These are phyloP conservation scores for Coemansia sp. DNA, from an alignment of 192 early-diverging fungal species.

Conservation along the genomic window DNA sequence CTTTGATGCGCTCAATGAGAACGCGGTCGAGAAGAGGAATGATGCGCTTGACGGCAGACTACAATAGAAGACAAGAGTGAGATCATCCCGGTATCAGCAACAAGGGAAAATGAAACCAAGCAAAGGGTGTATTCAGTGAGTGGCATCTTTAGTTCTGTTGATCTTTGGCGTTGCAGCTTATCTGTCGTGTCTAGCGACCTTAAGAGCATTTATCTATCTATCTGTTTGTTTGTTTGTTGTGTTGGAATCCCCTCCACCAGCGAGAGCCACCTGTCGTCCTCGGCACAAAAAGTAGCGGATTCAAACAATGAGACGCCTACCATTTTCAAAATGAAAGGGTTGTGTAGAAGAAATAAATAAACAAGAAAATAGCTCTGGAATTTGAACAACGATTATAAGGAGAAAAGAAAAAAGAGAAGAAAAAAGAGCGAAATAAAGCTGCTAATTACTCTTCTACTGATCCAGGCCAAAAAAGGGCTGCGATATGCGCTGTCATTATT, in stretches of 20 bases:
- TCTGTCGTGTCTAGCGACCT: not conserved
- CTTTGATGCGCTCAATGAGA: slow-evolving; percentile 96
- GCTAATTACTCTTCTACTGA: too few species aligned
- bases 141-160: not conserved
- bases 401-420: not conserved
- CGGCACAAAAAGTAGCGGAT: not conserved
- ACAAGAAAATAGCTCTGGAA: slow-evolving; percentile 1
- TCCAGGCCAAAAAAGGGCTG: not conserved
- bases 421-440: not conserved
- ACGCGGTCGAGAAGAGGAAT: slow-evolving; percentile 98
- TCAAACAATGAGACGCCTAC: not conserved
- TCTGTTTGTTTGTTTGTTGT: too few species aligned
- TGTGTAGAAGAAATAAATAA: not conserved
- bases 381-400: not conserved
- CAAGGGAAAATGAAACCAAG: not conserved
- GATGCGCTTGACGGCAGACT: slow-evolving; percentile 73
- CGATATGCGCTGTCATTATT: not conserved
- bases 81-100: not conserved
- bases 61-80: slow-evolving; percentile 7
- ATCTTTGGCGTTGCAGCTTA: not conserved
- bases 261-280: not conserved
- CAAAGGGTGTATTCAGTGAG: not conserved
- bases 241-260: not conserved
- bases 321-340: slow-evolving; percentile 4
- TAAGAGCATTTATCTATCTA: too few species aligned